A percentile compares a stretch with the other conserved stretches of the same genome.
phyloP scores from a whole-genome alignment of 495 filamentous ascomycete species.

The Elaphomyces granulatus region DNA sequence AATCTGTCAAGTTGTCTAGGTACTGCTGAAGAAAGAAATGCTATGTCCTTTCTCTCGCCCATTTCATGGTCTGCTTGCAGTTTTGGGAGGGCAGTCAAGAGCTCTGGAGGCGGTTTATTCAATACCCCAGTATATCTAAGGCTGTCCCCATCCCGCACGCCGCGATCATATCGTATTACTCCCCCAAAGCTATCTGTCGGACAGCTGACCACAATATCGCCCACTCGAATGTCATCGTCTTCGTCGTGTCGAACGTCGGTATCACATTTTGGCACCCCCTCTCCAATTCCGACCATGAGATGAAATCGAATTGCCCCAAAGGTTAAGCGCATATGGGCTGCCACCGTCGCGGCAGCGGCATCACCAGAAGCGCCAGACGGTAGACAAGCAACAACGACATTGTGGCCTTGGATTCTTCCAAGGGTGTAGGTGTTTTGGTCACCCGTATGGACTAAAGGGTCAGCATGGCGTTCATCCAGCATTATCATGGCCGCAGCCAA shows the following conservation, averaged over 20 bases:
- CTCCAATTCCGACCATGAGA: conserved; percentile 31
- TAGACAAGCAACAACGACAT: conserved; percentile 25
- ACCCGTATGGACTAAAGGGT: conserved; percentile 8
- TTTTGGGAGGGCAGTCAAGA: conserved; percentile 17
- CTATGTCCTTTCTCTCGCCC: conserved; percentile 10
- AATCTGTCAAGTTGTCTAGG: conserved; percentile 13
- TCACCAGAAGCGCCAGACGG: conserved; percentile 12
- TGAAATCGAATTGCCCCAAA: conserved; percentile 21
- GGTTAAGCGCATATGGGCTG: conserved; percentile 17
- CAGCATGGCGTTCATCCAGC: conserved; percentile 19
- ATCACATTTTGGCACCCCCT: conserved; percentile 20
- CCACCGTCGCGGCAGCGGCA: conserved; percentile 18
- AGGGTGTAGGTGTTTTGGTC: conserved; percentile 14
- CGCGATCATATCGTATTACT: conserved; percentile 15
- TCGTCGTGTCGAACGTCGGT: conserved; percentile 16
- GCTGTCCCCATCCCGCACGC: conserved; percentile 7
- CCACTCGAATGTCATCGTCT: conserved; percentile 21
- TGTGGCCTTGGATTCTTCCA: conserved; percentile 21
- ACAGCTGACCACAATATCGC: conserved; percentile 21
- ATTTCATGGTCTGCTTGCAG: conserved; percentile 12
- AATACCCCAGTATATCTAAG: conserved; percentile 14
- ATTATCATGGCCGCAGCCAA: conserved; percentile 17
- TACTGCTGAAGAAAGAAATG: conserved; percentile 13
- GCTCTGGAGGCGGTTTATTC: conserved; percentile 14
- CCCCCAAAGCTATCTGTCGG: conserved; percentile 8